Percentiles rank a stretch among this genome's conserved stretches.
Conservation (phyloP, 2,329 filamentous ascomycete genomes). For the Phoma herbarum region DNA sequence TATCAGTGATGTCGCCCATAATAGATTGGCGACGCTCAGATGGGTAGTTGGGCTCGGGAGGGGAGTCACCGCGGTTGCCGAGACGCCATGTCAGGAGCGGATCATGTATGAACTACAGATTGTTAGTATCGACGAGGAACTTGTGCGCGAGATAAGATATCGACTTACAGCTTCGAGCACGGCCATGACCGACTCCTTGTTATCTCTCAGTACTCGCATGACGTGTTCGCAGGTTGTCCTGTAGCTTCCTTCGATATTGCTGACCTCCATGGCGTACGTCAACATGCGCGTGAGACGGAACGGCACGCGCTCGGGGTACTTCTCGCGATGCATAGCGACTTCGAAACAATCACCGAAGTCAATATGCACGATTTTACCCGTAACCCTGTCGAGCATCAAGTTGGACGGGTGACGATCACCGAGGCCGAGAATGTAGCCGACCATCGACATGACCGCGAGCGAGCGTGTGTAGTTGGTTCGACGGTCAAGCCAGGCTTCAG, state of each 20-base stretch:
- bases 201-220: constrained; percentile 94
- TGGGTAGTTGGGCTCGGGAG: constrained; percentile 66
- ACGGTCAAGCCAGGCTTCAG: constrained; percentile 95
- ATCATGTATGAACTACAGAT: constrained; percentile 89
- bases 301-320: constrained; percentile 95
- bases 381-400: constrained; percentile 94
- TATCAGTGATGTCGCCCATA: constrained; percentile 56
- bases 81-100: constrained; percentile 98
- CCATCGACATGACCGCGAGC: constrained; percentile 99
- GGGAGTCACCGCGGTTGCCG: constrained; percentile 68
- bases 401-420: constrained; percentile 98
- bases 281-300: constrained; percentile 99
- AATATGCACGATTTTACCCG: constrained; percentile 97
- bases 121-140: constrained; percentile 13
- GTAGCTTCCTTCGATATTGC: constrained; percentile 99
- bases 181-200: constrained; percentile 98
- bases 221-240: constrained; percentile 98
- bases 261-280: constrained; percentile 99
- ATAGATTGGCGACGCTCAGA: constrained; percentile 69
- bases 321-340: constrained; percentile 98
- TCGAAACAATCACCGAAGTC: constrained; percentile 99
- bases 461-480: constrained; percentile 99
- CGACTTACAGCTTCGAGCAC: constrained; percentile 91
- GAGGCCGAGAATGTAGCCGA: constrained; percentile 97
- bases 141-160: background rate